Base-by-base conservation (phyloP, 352 stramenopile genomes). In the Phytophthora macrochlamydospora region DNA sequence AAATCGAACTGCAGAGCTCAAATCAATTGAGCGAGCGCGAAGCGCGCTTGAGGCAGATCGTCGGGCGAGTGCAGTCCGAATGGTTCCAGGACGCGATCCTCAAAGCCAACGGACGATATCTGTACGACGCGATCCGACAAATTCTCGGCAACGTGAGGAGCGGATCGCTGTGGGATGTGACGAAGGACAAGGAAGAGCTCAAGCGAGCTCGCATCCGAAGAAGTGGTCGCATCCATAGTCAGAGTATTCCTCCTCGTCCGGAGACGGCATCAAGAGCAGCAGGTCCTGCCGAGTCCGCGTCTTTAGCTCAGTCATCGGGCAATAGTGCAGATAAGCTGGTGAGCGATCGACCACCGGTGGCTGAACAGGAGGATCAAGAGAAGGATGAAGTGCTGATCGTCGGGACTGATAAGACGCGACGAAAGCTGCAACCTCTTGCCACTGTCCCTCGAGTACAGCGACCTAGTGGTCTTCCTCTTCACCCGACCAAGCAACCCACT, bases 41-140 rank as follows among this genome's bases (percentile, higher is more conserved):
- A 30, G 44, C 69, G 37, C 48, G 64, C 1, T 54, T 72, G 6
- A 69, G 57, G 49, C 70, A 77, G 44, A 67, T 79, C 24, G 71
- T 68, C n/a, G 38, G 64, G 14, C 58, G 64, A 24, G 71, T 76
- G 42, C 74, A 82, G 51, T 70, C 71, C 7, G 37, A 75, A 6
- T 75, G 54, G 59, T 82, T 82, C 62, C 74, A 82, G 62, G 64
- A 71, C 32, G 61, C 74, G 29, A 79, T 82, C 29, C 44, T 75
- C 11, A 72, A 75, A 29, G 53, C 64, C 6, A 75, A 77, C 28
- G 74, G 70, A 7, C 58, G 62, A 50, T 61, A 76, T 24, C 54
- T 82, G 4, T 82, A 82, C 48, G 68, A 75, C 38, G 58, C 63
- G 2, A 72, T 72, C 38, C 68, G 68, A 11, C 62, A 75, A 30